phyloP scores from a whole-genome alignment of 768 basidiomycete species.

The Chiua virens region DNA sequence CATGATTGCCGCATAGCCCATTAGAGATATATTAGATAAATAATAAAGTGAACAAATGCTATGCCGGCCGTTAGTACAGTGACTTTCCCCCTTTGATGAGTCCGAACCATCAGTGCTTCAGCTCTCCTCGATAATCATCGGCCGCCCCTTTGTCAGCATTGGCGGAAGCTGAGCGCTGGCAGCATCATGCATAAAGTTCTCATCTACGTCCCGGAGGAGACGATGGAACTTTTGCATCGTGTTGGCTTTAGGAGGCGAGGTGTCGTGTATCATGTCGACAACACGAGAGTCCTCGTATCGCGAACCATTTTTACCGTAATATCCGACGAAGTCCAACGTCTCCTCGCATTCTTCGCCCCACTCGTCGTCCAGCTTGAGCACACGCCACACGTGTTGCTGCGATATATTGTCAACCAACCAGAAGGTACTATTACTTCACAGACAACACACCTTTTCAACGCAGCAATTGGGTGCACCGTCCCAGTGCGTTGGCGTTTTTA shows the following conservation, averaged over 20 bases:
- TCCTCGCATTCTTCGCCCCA: slow-evolving; percentile 52
- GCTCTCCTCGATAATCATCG: background rate
- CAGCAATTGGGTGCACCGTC: slow-evolving; percentile 31
- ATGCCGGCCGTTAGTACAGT: slow-evolving; percentile 4
- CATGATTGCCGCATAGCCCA: too few relatives aligned
- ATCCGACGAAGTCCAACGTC: slow-evolving; percentile 46
- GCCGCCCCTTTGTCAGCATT: background rate
- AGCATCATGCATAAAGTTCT: slow-evolving; percentile 34
- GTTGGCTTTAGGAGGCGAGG: slow-evolving; percentile 42
- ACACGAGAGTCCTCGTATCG: slow-evolving; percentile 51
- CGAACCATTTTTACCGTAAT: slow-evolving; percentile 58
- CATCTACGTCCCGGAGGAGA: slow-evolving; percentile 50
- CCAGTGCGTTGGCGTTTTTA: slow-evolving; percentile 42
- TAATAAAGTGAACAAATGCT: background rate
- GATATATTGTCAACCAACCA: background rate
- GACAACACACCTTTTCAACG: slow-evolving; percentile 47
- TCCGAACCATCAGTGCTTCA: background rate
- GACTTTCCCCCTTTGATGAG: background rate
- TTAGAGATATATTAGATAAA: slow-evolving; percentile 1
- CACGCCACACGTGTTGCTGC: slow-evolving; percentile 50
- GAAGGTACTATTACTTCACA: slow-evolving; percentile 6
- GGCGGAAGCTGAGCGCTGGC: slow-evolving; percentile 1
- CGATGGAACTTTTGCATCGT: slow-evolving; percentile 48
- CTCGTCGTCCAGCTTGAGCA: slow-evolving; percentile 42
- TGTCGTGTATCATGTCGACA: slow-evolving; percentile 50